A percentile compares a stretch with the other conserved stretches of the same genome.
These are phyloP conservation scores for Schwanniomyces pseudopolymorphus DNA, from an alignment of 805 yeast genomes.

Conservation along the genomic window DNA sequence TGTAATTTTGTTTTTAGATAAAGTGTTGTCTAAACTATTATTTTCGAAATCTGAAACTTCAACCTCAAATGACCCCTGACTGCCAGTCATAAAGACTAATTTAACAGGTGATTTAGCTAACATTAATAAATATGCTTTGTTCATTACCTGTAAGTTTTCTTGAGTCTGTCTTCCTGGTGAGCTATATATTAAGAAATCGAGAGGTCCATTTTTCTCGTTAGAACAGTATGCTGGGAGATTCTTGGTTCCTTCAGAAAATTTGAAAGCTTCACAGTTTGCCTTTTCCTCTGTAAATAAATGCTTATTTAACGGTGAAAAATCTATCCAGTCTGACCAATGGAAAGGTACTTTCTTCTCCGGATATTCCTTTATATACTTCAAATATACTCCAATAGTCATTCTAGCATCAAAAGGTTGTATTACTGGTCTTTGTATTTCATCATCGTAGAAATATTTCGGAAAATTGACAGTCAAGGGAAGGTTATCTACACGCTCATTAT, in stretches of 20 bases:
- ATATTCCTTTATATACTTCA: constrained; percentile 33
- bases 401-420: constrained; percentile 51
- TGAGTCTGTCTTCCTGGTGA: constrained; percentile 23
- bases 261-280: constrained; percentile 9
- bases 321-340: constrained; percentile 63
- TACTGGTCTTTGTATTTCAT: constrained; percentile 11
- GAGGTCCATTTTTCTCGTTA: constrained; percentile 10
- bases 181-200: constrained; percentile 21
- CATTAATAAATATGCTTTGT: constrained; percentile 27
- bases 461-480: constrained; percentile 14
- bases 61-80: constrained; percentile 19
- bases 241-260: constrained; percentile 5
- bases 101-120: constrained; percentile 27
- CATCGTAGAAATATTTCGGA: constrained; percentile 14
- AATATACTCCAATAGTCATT: constrained; percentile 49
- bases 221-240: constrained; percentile 19
- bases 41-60: constrained; percentile 11
- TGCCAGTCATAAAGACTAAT: constrained; percentile 27
- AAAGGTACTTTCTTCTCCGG: constrained; percentile 33
- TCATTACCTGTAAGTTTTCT: constrained; percentile 24
- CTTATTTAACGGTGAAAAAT: constrained; percentile 39
- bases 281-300: constrained; percentile 18
- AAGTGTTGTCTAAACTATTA: constrained; percentile 16
- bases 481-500: constrained; percentile 4
- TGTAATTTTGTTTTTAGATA: constrained; percentile 24